These are phyloP conservation scores for Agarophyton chilense DNA, from an alignment of 23 red algal species.

Conservation along the genomic window DNA sequence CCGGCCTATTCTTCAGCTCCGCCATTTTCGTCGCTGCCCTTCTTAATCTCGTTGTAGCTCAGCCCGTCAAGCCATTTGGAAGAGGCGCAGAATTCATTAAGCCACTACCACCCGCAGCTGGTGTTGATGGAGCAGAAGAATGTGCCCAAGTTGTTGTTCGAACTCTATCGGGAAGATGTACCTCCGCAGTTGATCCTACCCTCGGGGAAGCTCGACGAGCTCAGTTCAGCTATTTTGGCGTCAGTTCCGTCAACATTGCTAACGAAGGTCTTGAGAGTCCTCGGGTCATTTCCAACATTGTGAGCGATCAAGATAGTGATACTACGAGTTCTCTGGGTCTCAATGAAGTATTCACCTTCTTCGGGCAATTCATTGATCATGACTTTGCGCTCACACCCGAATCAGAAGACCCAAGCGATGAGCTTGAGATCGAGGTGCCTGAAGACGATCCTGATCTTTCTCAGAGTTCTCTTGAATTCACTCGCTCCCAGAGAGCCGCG, in stretches of 20 bases:
- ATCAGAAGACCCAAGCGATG: constrained; percentile 5
- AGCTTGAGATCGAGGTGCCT: constrained; percentile 15
- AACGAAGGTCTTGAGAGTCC: neutral
- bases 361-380: constrained; percentile 64
- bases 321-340: constrained; percentile 22
- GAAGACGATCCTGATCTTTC: constrained; percentile 3
- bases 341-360: constrained; percentile 50
- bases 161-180: constrained; percentile 21
- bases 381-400: constrained; percentile 35
- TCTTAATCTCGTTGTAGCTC: neutral
- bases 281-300: constrained; percentile 36
- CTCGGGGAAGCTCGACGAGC: constrained; percentile 27
- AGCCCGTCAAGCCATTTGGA: neutral
- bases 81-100: neutral
- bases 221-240: constrained; percentile 31
- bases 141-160: neutral
- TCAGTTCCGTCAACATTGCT: neutral
- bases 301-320: constrained; percentile 4
- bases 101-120: neutral
- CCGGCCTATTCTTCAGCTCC: neutral
- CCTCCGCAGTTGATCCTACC: constrained; percentile 30
- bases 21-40: neutral
- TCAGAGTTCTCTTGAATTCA: neutral
- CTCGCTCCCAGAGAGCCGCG: constrained; percentile 15
- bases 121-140: neutral